Conservation (phyloP, 1,139 yeast species). For the Diutina mesorugosa region DNA sequence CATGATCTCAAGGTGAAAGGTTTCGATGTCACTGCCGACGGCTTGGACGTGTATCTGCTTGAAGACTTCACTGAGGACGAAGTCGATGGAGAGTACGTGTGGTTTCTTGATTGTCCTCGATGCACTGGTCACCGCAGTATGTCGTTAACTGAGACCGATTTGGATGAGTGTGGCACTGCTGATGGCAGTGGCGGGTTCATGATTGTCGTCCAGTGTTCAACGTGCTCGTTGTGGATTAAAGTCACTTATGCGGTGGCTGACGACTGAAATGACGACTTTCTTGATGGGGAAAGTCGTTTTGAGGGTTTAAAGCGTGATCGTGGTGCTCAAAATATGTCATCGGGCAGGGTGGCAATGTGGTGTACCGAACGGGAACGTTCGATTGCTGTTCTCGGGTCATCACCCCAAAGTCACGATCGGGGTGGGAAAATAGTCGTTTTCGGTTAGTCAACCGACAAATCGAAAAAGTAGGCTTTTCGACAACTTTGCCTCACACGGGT, state of each 20-base stretch:
- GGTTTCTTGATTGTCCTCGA: slow-evolving; percentile 58
- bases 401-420: background rate
- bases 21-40: slow-evolving; percentile 42
- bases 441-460: too few relatives aligned
- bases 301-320: background rate
- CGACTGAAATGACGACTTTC: background rate
- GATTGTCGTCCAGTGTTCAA: slow-evolving; percentile 62
- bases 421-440: background rate
- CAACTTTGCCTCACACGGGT: background rate
- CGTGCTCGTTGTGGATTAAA: slow-evolving; percentile 77
- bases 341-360: background rate
- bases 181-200: slow-evolving; percentile 50
- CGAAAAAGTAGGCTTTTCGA: too few relatives aligned
- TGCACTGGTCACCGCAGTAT: slow-evolving; percentile 50
- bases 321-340: background rate
- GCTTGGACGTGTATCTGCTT: slow-evolving; percentile 51
- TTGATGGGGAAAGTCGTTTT: background rate
- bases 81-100: slow-evolving; percentile 9
- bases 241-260: slow-evolving; percentile 40
- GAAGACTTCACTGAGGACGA: slow-evolving; percentile 39
- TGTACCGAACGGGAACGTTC: background rate
- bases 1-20: slow-evolving; percentile 33
- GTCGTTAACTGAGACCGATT: slow-evolving; percentile 42
- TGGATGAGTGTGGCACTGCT: slow-evolving; percentile 33
- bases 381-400: background rate